phyloP scores from a whole-genome alignment of 306 rosid genomes.

The Lathyrus tuberosus region DNA sequence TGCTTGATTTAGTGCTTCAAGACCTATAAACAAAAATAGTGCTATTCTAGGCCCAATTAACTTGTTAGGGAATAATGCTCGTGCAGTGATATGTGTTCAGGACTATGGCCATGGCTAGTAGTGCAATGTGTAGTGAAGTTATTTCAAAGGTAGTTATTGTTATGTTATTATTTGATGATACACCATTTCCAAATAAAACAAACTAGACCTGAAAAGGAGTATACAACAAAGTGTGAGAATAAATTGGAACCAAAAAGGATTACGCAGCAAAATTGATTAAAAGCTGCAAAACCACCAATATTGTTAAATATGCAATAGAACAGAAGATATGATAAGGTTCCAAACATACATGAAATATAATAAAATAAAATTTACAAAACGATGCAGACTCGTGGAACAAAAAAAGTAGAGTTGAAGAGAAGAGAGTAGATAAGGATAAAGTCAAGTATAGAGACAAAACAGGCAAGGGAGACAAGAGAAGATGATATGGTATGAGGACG shows the following conservation, averaged over 20 bases:
- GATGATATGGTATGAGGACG: too few relatives aligned
- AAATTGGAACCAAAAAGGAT: neutral
- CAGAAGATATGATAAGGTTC: neutral
- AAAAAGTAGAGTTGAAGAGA: neutral
- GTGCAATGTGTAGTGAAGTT: neutral
- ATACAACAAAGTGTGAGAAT: neutral
- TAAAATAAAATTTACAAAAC: neutral
- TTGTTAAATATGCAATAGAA: neutral
- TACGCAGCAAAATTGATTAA: neutral
- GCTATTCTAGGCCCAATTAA: conserved; percentile 4
- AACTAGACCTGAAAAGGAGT: neutral
- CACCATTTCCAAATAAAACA: neutral
- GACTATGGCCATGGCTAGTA: conserved; percentile 20
- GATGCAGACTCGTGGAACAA: neutral
- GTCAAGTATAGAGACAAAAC: neutral
- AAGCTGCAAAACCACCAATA: neutral
- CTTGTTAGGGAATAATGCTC: neutral
- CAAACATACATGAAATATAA: too few relatives aligned
- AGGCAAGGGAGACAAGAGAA: neutral
- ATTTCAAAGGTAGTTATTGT: conserved; percentile 1
- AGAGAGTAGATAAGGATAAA: neutral
- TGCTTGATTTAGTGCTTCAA: neutral
- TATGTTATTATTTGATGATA: neutral
- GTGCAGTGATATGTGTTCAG: conserved; percentile 9
- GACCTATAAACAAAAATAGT: neutral